A percentile compares a stretch with the other conserved stretches of the same genome.
phyloP scores from a whole-genome alignment of 1,284 basidiomycete species.

The Veloboletus limbatus region DNA sequence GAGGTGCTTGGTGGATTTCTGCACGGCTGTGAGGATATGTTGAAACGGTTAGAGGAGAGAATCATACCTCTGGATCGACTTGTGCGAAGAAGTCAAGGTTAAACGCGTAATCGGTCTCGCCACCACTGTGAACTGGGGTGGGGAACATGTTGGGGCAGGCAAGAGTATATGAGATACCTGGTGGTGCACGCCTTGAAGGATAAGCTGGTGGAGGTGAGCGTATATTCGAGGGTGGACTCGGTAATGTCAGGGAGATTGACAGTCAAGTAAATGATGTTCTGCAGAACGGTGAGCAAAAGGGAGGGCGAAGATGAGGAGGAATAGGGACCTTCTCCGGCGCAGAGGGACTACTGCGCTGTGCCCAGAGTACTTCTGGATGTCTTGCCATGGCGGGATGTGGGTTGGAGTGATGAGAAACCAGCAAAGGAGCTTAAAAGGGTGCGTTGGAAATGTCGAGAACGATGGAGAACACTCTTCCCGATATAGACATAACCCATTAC shows the following conservation, averaged over 20 bases:
- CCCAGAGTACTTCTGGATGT: constrained; percentile 90
- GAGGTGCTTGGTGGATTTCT: constrained; percentile 66
- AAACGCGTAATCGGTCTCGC: constrained; percentile 69
- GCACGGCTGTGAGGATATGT: constrained; percentile 10
- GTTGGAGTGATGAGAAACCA: constrained; percentile 7
- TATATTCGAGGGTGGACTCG: constrained; percentile 57
- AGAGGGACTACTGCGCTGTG: constrained; percentile 75
- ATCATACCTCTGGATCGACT: constrained; percentile 69
- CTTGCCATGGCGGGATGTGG: constrained; percentile 41
- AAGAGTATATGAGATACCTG: constrained; percentile 48
- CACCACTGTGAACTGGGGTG: constrained; percentile 41
- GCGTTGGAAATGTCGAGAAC: constrained; percentile 38
- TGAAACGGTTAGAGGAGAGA: neutral
- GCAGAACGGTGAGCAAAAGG: constrained; percentile 10
- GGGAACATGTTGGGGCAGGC: constrained; percentile 4
- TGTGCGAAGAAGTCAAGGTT: constrained; percentile 71
- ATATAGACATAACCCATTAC: constrained; percentile 18
- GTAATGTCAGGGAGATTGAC: constrained; percentile 83
- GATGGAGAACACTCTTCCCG: constrained; percentile 33
- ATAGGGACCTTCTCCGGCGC: constrained; percentile 64
- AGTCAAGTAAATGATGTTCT: constrained; percentile 85
- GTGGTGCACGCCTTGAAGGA: constrained; percentile 72
- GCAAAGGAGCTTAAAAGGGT: constrained; percentile 7
- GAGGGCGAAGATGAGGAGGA: neutral
- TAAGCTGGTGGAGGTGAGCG: constrained; percentile 61